A percentile compares a stretch with the other conserved stretches of the same genome.
Conservation (phyloP, 78 protist genomes). For the Planoprotostelium fungivorum region DNA sequence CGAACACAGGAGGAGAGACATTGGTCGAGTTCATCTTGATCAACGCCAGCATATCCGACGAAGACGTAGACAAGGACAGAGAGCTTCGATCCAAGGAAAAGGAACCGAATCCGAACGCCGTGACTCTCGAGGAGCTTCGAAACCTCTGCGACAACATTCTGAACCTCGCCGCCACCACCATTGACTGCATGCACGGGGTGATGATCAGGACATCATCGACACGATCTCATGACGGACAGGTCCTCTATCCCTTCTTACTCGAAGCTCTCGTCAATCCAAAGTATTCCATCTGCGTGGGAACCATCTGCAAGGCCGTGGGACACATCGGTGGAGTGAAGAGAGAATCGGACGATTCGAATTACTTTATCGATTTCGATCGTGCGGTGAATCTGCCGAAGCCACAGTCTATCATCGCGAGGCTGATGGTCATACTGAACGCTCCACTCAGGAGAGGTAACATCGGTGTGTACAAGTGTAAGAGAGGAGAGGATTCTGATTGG, state of each 20-base stretch:
- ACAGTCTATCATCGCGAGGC: slow-evolving; percentile 45
- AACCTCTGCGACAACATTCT: slow-evolving; percentile 58
- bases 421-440: slow-evolving; percentile 39
- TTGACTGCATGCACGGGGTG: slow-evolving; percentile 43
- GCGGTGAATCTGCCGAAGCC: slow-evolving; percentile 67
- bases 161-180: slow-evolving; percentile 41
- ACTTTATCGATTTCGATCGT: slow-evolving; percentile 65
- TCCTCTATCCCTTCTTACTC: slow-evolving; percentile 66
- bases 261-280: slow-evolving; percentile 28
- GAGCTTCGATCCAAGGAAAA: background rate
- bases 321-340: slow-evolving; percentile 21
- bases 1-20: slow-evolving; percentile 11
- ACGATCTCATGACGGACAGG: background rate
- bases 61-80: slow-evolving; percentile 22
- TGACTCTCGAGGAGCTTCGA: slow-evolving; percentile 40
- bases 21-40: slow-evolving; percentile 44
- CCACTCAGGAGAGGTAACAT: slow-evolving; percentile 38
- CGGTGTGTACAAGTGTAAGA: slow-evolving; percentile 38
- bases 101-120: slow-evolving; percentile 1
- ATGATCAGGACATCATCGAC: background rate
- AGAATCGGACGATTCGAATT: slow-evolving; percentile 34
- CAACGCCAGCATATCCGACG: slow-evolving; percentile 32
- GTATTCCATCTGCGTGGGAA: slow-evolving; percentile 30
- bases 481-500: slow-evolving; percentile 25
- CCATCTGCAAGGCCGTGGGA: slow-evolving; percentile 30